A percentile compares a stretch with the other conserved stretches of the same genome.
These are phyloP conservation scores for Psilocybe mexicana DNA, from an alignment of 1,284 basidiomycete species.

Conservation along the genomic window DNA sequence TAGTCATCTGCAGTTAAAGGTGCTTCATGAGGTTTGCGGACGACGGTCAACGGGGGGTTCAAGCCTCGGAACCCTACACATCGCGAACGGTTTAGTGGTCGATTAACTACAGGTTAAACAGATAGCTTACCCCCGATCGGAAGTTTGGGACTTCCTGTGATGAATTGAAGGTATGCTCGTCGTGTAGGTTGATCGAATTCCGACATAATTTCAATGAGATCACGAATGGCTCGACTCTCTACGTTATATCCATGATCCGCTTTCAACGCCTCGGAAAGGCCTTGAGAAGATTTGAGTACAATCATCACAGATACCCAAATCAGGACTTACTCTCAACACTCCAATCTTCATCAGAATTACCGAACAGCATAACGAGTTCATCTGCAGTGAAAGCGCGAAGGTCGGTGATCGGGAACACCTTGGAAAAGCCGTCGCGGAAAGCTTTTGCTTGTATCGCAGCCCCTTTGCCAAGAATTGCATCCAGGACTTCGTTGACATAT, in stretches of 20 bases:
- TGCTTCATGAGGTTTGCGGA: slow-evolving; percentile 94
- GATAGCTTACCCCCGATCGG: slow-evolving; percentile 81
- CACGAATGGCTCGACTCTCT: slow-evolving; percentile 87
- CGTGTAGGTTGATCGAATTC: slow-evolving; percentile 74
- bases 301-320: neutral
- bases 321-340: slow-evolving; percentile 74
- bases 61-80: slow-evolving; percentile 87
- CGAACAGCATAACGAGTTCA: slow-evolving; percentile 92
- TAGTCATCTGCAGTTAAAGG: slow-evolving; percentile 92
- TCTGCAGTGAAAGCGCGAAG: slow-evolving; percentile 92
- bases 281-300: slow-evolving; percentile 39
- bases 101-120: neutral
- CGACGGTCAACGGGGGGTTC: slow-evolving; percentile 93
- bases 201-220: slow-evolving; percentile 87
- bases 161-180: slow-evolving; percentile 93
- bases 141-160: slow-evolving; percentile 92
- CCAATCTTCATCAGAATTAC: slow-evolving; percentile 96
- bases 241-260: slow-evolving; percentile 98
- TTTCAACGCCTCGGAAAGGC: slow-evolving; percentile 89
- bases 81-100: neutral
- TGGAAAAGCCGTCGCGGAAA: slow-evolving; percentile 89
- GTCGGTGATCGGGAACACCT: slow-evolving; percentile 91
- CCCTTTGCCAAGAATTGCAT: slow-evolving; percentile 81
- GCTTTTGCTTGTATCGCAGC: slow-evolving; percentile 76
- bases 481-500: slow-evolving; percentile 82